Conservation (phyloP, 441 rosid genomes). For the Arabidopsis hybrid region DNA sequence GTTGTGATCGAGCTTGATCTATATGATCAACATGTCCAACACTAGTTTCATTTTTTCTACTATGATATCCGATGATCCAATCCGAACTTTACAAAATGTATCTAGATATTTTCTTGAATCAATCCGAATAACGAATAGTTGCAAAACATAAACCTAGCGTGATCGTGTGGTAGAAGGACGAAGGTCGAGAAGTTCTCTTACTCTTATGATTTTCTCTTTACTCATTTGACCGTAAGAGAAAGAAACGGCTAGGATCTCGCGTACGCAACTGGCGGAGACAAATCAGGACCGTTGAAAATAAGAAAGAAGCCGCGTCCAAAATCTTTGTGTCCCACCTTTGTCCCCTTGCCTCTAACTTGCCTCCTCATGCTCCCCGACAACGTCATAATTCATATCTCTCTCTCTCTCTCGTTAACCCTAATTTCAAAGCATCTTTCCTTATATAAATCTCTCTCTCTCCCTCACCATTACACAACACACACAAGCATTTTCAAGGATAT, state of each 20-base stretch:
- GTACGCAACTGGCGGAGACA: conserved; percentile 19
- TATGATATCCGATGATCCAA: neutral
- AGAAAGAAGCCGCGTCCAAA: conserved; percentile 37
- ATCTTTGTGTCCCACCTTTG: conserved; percentile 62
- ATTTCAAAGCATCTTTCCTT: conserved; percentile 30
- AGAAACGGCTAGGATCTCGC: conserved; percentile 41
- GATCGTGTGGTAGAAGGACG: conserved; percentile 21
- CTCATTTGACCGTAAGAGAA: conserved; percentile 38
- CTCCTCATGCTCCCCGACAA: conserved; percentile 69
- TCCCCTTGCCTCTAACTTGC: conserved; percentile 73
- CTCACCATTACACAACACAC: conserved; percentile 11
- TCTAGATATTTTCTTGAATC: neutral
- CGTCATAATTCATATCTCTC: conserved; percentile 52
- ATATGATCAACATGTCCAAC: neutral
- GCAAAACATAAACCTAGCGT: neutral
- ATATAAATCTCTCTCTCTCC: conserved; percentile 43
- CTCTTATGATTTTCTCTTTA: neutral
- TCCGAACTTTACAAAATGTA: neutral
- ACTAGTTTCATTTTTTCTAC: neutral
- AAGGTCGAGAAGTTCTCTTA: neutral
- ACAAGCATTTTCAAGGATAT: conserved; percentile 35
- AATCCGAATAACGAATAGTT: neutral
- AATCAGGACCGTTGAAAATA: conserved; percentile 38
- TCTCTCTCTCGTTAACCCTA: conserved; percentile 18
- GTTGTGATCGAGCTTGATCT: no score